Evolutionary conservation across 169 alveolate species (phyloP).

Genomic region (Fabrea salina): DNA sequence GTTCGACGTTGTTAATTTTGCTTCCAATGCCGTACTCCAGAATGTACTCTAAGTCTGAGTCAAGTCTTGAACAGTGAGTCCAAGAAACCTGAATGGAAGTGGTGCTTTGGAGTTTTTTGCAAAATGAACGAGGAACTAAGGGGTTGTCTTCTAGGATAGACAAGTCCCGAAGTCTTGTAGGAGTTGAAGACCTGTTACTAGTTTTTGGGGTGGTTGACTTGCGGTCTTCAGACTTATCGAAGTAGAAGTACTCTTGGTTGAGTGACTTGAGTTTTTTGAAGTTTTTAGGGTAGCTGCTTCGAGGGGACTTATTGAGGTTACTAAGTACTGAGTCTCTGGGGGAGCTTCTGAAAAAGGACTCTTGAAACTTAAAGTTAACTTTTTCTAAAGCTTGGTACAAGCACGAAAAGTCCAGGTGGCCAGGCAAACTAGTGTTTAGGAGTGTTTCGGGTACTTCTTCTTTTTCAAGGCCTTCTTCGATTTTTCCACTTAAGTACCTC

Average conservation of each 20-base stretch:
- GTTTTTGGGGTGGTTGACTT: not conserved
- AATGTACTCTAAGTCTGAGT: slow-evolving; percentile 25
- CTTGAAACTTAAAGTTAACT: too few relatives aligned
- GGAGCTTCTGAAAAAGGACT: too few relatives aligned
- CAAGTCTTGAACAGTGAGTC: slow-evolving; percentile 33
- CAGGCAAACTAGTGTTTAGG: not conserved
- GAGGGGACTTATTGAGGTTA: too few relatives aligned
- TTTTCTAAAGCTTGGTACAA: too few relatives aligned
- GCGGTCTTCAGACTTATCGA: not conserved
- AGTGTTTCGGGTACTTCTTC: not conserved
- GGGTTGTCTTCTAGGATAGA: slow-evolving; percentile 25
- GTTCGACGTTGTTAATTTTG: slow-evolving; percentile 47
- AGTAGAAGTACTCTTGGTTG: too few relatives aligned
- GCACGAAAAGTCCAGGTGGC: too few relatives aligned
- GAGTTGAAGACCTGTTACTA: not conserved
- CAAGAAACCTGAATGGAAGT: slow-evolving; percentile 48
- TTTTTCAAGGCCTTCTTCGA: not conserved
- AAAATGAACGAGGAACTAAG: slow-evolving; percentile 34
- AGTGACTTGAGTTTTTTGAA: too few relatives aligned
- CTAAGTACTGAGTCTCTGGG: too few relatives aligned
- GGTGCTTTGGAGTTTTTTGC: slow-evolving; percentile 24
- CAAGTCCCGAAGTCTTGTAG: not conserved
- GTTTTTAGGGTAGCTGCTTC: too few relatives aligned
- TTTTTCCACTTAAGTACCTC: not conserved
- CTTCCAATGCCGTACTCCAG: slow-evolving; percentile 62